A percentile compares a stretch with the other conserved stretches of the same genome.
Evolutionary conservation across 2,329 filamentous ascomycete genomes (phyloP).

Genomic region (Geosmithia putterillii): DNA sequence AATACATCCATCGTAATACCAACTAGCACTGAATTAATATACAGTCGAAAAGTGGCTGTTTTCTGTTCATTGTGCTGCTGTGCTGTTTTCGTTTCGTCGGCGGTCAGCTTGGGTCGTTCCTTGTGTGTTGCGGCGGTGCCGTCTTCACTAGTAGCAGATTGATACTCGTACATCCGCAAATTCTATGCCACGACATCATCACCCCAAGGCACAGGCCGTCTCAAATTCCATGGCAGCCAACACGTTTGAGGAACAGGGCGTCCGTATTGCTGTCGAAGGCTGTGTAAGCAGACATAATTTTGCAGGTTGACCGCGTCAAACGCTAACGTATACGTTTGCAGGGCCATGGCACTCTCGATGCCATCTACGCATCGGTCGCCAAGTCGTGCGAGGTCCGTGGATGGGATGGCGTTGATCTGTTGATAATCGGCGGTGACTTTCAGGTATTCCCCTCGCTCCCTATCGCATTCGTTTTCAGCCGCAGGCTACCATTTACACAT

Average conservation of each 20-base stretch:
- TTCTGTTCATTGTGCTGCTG: too few species aligned
- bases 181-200: background rate
- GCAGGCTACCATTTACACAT: background rate
- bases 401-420: conserved; percentile 73
- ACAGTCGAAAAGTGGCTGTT: too few species aligned
- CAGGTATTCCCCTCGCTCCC: conserved; percentile 41
- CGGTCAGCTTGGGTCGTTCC: too few species aligned
- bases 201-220: background rate
- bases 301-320: background rate
- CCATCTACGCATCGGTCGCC: conserved; percentile 74
- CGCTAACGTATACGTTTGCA: conserved; percentile 19
- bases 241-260: conserved; percentile 26
- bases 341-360: conserved; percentile 86
- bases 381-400: conserved; percentile 55
- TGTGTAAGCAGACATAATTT: conserved; percentile 46
- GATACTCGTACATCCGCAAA: background rate
- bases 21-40: too few species aligned
- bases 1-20: too few species aligned
- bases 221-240: conserved; percentile 14
- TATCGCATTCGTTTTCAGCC: background rate
- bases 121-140: background rate
- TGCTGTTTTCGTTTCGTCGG: too few species aligned
- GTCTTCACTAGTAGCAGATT: background rate
- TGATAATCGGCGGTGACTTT: conserved; percentile 96
- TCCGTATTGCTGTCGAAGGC: conserved; percentile 76